A percentile compares a stretch with the other conserved stretches of the same genome.
These are phyloP conservation scores for Atkinsonella hypoxylon DNA, from an alignment of 2,329 filamentous ascomycete genomes.

Conservation along the genomic window DNA sequence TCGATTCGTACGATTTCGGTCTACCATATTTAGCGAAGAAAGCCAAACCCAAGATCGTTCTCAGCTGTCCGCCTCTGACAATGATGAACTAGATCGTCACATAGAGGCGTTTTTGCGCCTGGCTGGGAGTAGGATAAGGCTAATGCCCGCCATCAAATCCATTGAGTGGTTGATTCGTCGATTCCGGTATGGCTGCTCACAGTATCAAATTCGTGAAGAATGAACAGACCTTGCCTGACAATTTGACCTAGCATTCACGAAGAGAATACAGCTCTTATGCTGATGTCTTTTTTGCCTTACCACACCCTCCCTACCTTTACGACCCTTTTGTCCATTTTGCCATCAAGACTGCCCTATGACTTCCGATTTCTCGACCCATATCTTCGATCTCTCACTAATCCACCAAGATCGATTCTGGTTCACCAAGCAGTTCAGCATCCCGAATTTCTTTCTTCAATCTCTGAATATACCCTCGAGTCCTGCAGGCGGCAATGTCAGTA, in stretches of 20 bases:
- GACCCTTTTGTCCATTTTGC: constrained; percentile 77
- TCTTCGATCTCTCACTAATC: constrained; percentile 61
- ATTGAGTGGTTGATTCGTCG: constrained; percentile 90
- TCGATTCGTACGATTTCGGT: constrained; percentile 62
- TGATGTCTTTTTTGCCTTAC: constrained; percentile 86
- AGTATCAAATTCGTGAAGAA: too few species aligned
- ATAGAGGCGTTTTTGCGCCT: constrained; percentile 76
- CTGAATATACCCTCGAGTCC: constrained; percentile 64
- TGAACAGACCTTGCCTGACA: constrained; percentile 3
- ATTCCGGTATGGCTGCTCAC: constrained; percentile 53
- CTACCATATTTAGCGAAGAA: constrained; percentile 83
- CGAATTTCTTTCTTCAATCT: constrained; percentile 63
- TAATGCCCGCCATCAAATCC: constrained; percentile 81
- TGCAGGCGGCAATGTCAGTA: constrained; percentile 63
- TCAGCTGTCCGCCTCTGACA: constrained; percentile 72
- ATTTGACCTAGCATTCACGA: constrained; percentile 61
- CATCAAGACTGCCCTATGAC: constrained; percentile 57
- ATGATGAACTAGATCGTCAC: constrained; percentile 65
- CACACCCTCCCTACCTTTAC: constrained; percentile 77
- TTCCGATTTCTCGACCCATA: constrained; percentile 84
- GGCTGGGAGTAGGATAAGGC: constrained; percentile 60
- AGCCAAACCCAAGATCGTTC: constrained; percentile 81
- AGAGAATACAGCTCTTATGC: constrained; percentile 65
- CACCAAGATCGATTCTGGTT: constrained; percentile 70
- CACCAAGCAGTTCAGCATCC: constrained; percentile 72